A percentile compares a stretch with the other conserved stretches of the same genome.
Evolutionary conservation across 148 eudicot genomes (phyloP).

Genomic region (Chenopodium suecicum): DNA sequence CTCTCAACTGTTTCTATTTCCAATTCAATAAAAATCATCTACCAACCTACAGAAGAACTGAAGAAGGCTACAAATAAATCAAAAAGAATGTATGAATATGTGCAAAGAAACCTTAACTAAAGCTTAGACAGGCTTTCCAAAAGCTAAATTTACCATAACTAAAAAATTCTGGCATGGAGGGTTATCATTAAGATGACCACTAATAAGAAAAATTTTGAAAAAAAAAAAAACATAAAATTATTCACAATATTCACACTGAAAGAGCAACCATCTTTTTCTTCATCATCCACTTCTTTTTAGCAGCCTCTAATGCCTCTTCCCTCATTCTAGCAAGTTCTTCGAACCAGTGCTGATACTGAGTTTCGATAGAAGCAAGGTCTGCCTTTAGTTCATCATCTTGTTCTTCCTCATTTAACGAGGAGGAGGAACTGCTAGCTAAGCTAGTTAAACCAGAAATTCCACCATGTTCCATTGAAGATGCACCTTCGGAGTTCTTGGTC

Average conservation of each 20-base stretch:
- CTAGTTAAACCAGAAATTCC: constrained; percentile 33
- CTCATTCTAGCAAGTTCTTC: constrained; percentile 53
- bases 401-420: constrained; percentile 34
- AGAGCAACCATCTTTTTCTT: constrained; percentile 42
- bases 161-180: not conserved
- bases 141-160: not conserved
- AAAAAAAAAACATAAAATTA: not conserved
- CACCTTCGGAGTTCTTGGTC: constrained; percentile 32
- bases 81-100: not conserved
- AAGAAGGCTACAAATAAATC: too few species aligned
- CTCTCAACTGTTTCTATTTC: not conserved
- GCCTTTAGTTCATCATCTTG: constrained; percentile 41
- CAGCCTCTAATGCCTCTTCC: constrained; percentile 55
- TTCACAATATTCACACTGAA: constrained; percentile 15
- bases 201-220: not conserved
- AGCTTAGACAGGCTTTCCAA: not conserved
- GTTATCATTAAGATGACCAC: not conserved
- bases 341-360: constrained; percentile 55
- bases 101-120: not conserved
- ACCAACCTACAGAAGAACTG: constrained; percentile 20
- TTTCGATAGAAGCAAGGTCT: constrained; percentile 63
- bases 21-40: constrained; percentile 17
- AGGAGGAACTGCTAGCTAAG: constrained; percentile 45
- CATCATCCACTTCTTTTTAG: constrained; percentile 63
- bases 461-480: constrained; percentile 26